These are phyloP conservation scores for Geopyxis carbonaria DNA, from an alignment of 495 filamentous ascomycete species.

Conservation along the genomic window DNA sequence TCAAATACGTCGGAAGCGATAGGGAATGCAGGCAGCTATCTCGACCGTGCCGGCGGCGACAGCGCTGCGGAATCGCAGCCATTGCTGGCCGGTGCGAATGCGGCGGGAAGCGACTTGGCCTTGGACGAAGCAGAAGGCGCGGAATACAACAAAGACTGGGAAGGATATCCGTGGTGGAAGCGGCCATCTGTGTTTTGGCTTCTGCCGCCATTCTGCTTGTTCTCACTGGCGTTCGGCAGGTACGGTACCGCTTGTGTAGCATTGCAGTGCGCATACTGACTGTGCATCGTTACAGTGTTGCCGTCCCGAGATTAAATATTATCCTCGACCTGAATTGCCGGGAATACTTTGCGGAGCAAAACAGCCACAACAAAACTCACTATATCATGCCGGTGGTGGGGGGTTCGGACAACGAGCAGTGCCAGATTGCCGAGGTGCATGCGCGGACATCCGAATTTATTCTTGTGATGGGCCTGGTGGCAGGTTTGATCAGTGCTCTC, in stretches of 20 bases:
- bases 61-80: no score
- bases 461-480: background rate
- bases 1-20: no score
- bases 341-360: conserved; percentile 50
- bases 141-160: no score
- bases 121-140: no score
- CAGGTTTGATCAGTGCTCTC: conserved; percentile 33
- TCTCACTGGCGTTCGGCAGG: conserved; percentile 70
- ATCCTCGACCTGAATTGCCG: conserved; percentile 67
- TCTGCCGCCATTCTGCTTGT: conserved; percentile 55
- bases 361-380: conserved; percentile 32
- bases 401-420: conserved; percentile 53
- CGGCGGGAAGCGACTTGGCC: no score
- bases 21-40: no score
- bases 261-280: conserved; percentile 33
- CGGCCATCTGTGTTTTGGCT: conserved; percentile 61
- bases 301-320: conserved; percentile 24
- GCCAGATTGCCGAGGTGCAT: conserved; percentile 30
- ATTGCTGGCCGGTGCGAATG: no score
- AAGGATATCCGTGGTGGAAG: conserved; percentile 6
- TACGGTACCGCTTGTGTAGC: conserved; percentile 58
- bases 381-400: conserved; percentile 45
- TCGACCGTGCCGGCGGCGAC: no score
- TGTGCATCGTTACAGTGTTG: conserved; percentile 6
- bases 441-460: conserved; percentile 1